Evolutionary conservation across 768 basidiomycete species (phyloP).

Genomic region (Russula ochroleuca): DNA sequence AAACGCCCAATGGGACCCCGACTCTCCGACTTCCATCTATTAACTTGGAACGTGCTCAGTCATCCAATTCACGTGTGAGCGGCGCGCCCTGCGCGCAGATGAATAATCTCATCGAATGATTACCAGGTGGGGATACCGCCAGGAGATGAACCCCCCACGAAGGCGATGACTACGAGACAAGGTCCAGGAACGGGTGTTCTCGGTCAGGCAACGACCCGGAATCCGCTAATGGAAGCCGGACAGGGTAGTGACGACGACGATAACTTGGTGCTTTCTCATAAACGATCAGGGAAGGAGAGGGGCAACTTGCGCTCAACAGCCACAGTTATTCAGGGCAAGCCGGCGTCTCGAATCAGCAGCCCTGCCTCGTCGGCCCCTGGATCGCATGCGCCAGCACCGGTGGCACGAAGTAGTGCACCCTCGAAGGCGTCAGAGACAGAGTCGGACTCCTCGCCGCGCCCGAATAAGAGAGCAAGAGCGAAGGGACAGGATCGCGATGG

Average conservation of each 20-base stretch:
- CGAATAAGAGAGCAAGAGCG: slow-evolving; percentile 42
- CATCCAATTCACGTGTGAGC: slow-evolving; percentile 6
- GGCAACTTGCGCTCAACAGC: not conserved
- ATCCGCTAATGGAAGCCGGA: slow-evolving; percentile 1
- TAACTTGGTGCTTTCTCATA: not conserved
- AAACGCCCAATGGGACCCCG: not conserved
- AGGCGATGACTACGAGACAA: not conserved
- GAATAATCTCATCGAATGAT: not conserved
- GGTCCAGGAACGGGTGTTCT: slow-evolving; percentile 3
- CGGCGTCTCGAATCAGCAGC: not conserved
- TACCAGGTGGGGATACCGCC: slow-evolving; percentile 2
- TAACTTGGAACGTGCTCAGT: not conserved
- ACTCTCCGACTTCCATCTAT: not conserved
- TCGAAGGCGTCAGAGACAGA: slow-evolving; percentile 38
- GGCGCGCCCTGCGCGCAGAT: not conserved
- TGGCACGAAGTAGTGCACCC: slow-evolving; percentile 6
- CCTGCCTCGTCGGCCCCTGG: slow-evolving; percentile 5
- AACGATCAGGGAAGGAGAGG: not conserved
- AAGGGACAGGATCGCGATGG: slow-evolving; percentile 36
- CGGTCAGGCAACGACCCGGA: not conserved
- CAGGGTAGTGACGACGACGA: slow-evolving; percentile 5
- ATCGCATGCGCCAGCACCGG: slow-evolving; percentile 8
- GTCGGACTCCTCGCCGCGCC: slow-evolving; percentile 48
- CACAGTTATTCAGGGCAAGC: slow-evolving; percentile 1
- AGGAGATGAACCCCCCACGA: not conserved